Evolutionary conservation across 208 protist genomes (phyloP).

Genomic region (Vickermania ingenoplastis): DNA sequence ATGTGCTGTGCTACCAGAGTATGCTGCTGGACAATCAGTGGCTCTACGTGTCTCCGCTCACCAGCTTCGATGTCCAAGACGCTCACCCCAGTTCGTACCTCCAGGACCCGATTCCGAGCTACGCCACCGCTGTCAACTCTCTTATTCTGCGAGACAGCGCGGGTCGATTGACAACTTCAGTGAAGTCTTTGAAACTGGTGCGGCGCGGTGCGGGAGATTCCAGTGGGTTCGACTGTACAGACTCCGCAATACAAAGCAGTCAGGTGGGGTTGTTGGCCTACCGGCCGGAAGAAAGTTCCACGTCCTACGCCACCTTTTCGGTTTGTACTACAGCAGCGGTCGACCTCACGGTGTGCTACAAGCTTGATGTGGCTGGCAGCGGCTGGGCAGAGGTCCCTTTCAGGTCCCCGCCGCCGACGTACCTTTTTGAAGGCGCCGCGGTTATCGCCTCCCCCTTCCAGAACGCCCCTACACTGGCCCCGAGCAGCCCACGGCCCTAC

Average conservation of each 20-base stretch:
- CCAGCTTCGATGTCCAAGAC: slow-evolving; percentile 49
- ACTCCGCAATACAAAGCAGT: slow-evolving; percentile 17
- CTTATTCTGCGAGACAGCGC: slow-evolving; percentile 35
- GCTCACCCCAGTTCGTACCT: slow-evolving; percentile 52
- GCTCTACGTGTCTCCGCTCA: slow-evolving; percentile 41
- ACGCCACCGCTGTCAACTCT: slow-evolving; percentile 37
- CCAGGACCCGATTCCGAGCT: slow-evolving; percentile 29
- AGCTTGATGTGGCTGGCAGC: slow-evolving; percentile 14
- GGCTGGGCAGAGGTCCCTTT: slow-evolving; percentile 76
- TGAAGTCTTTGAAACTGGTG: slow-evolving; percentile 46
- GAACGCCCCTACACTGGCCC: slow-evolving; percentile 7
- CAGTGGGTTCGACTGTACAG: slow-evolving; percentile 50
- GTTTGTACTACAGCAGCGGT: slow-evolving; percentile 38
- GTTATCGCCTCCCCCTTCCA: slow-evolving; percentile 28
- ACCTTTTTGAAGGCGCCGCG: slow-evolving; percentile 28
- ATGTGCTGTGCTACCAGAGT: slow-evolving; percentile 82
- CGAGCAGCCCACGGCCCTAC: slow-evolving; percentile 47
- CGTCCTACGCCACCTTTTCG: slow-evolving; percentile 30
- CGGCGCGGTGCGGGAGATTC: slow-evolving; percentile 11
- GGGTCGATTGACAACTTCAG: slow-evolving; percentile 20
- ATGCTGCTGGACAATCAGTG: slow-evolving; percentile 27
- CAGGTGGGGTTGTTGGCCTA: slow-evolving; percentile 26
- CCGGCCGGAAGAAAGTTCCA: slow-evolving; percentile 24
- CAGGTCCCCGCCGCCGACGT: slow-evolving; percentile 19
- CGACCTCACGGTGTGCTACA: slow-evolving; percentile 70